Percentiles rank a stretch among this genome's conserved stretches.
These are phyloP conservation scores for Bothriochloa decipiens DNA, from an alignment of 176 grass and related monocot genomes.

Conservation along the genomic window DNA sequence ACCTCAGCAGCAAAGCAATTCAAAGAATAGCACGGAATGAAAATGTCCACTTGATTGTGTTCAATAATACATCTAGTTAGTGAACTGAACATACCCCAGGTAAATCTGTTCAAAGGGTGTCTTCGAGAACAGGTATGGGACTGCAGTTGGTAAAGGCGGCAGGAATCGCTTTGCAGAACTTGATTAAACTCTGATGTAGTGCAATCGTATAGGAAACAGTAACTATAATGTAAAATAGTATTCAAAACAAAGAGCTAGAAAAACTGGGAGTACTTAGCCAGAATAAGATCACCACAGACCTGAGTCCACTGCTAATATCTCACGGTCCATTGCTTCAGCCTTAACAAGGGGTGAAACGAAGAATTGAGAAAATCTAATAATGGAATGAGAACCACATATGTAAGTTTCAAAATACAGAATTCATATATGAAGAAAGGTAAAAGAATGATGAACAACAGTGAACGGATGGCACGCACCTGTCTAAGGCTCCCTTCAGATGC, in stretches of 20 bases:
- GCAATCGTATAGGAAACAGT: constrained; percentile 32
- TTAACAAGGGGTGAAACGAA: constrained; percentile 98
- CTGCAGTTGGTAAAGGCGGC: constrained; percentile 83
- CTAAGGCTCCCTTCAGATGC: constrained; percentile 82
- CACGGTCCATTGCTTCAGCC: constrained; percentile 94
- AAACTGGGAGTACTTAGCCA: background rate
- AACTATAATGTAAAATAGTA: constrained; percentile 18
- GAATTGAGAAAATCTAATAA: constrained; percentile 93
- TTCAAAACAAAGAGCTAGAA: constrained; percentile 40
- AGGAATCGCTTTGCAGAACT: constrained; percentile 86
- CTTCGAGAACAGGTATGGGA: constrained; percentile 76
- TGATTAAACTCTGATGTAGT: constrained; percentile 84
- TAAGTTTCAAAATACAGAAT: constrained; percentile 31
- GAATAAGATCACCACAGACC: constrained; percentile 57
- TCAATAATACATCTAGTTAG: background rate
- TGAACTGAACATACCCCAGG: constrained; percentile 80
- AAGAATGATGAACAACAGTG: constrained; percentile 37
- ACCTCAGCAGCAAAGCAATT: constrained; percentile 40
- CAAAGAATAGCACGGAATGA: constrained; percentile 1
- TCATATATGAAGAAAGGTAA: constrained; percentile 15
- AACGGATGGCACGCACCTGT: constrained; percentile 57
- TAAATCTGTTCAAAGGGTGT: constrained; percentile 94
- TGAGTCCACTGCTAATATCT: constrained; percentile 92
- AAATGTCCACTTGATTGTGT: constrained; percentile 5
- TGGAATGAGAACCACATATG: constrained; percentile 44